These are phyloP conservation scores for Lobulomyces angularis DNA, from an alignment of 192 early-diverging fungal species.

Conservation along the genomic window DNA sequence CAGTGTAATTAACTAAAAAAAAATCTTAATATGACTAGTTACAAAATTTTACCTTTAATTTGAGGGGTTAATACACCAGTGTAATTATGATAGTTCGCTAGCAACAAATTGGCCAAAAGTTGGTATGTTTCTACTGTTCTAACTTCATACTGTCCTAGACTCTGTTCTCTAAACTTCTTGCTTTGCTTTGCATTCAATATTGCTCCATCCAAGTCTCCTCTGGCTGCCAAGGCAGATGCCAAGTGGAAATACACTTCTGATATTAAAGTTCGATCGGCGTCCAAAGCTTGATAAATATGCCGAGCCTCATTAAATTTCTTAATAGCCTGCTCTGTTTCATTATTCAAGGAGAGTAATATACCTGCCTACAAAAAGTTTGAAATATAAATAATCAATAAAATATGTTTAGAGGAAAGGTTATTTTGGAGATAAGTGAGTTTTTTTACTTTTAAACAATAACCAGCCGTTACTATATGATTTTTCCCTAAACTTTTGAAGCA, in stretches of 20 bases:
- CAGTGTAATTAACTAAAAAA: slow-evolving; percentile 25
- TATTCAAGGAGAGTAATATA: background rate
- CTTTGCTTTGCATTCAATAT: slow-evolving; percentile 24
- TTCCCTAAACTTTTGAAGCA: slow-evolving; percentile 25
- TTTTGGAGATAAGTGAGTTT: too few species aligned
- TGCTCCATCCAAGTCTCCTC: slow-evolving; percentile 29
- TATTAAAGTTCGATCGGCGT: slow-evolving; percentile 7
- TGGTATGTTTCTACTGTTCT: slow-evolving; percentile 29
- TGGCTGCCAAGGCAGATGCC: slow-evolving; percentile 19
- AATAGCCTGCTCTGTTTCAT: slow-evolving; percentile 14
- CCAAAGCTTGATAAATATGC: slow-evolving; percentile 16
- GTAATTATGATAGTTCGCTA: slow-evolving; percentile 19
- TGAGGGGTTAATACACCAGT: background rate
- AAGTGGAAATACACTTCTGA: slow-evolving; percentile 29
- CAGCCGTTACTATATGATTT: slow-evolving; percentile 30
- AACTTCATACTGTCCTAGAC: slow-evolving; percentile 24
- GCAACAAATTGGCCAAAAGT: slow-evolving; percentile 26
- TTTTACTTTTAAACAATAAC: slow-evolving; percentile 29
- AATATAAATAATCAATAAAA: too few species aligned
- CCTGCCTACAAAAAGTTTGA: slow-evolving; percentile 2
- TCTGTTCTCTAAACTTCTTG: slow-evolving; percentile 22
- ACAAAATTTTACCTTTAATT: background rate
- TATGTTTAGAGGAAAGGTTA: too few species aligned
- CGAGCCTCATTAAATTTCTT: slow-evolving; percentile 24
- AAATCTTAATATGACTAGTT: too few species aligned